These are phyloP conservation scores for Pseudogymnoascus verrucosus DNA, from an alignment of 2,329 filamentous ascomycete genomes.

Conservation along the genomic window DNA sequence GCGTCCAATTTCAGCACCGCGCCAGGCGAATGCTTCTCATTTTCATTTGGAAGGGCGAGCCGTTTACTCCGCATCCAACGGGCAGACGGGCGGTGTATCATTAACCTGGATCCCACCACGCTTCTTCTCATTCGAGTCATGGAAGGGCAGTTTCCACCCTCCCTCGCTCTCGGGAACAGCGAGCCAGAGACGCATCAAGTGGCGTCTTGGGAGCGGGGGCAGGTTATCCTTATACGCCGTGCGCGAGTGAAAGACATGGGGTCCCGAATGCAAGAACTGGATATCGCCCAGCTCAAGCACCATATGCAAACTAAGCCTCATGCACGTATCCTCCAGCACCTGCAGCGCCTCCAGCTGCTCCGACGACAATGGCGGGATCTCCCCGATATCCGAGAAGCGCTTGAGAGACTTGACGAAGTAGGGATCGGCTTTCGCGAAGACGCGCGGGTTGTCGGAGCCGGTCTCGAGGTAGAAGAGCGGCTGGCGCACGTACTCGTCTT, in stretches of 20 bases:
- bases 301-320: constrained; percentile 72
- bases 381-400: constrained; percentile 63
- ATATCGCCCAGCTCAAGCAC: constrained; percentile 80
- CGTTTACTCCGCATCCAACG: constrained; percentile 65
- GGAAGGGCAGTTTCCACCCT: constrained; percentile 78
- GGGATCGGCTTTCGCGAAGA: constrained; percentile 84
- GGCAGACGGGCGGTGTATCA: constrained; percentile 65
- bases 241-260: constrained; percentile 71
- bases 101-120: constrained; percentile 83
- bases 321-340: constrained; percentile 69
- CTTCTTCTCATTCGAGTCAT: constrained; percentile 76
- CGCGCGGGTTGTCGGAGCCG: constrained; percentile 48
- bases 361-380: constrained; percentile 63
- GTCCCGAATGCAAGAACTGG: constrained; percentile 69
- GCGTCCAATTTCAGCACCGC: not conserved
- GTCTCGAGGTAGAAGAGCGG: constrained; percentile 72
- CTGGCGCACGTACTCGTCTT: constrained; percentile 67
- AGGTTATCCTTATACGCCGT: constrained; percentile 70
- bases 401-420: constrained; percentile 74
- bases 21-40: not conserved
- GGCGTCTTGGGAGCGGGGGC: constrained; percentile 61
- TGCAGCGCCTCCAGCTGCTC: constrained; percentile 61
- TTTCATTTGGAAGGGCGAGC: not conserved
- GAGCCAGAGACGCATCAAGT: constrained; percentile 79
- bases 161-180: constrained; percentile 74